Base-by-base conservation (phyloP, 2,329 filamentous ascomycete species). In the Teratosphaeria epicoccoides region DNA sequence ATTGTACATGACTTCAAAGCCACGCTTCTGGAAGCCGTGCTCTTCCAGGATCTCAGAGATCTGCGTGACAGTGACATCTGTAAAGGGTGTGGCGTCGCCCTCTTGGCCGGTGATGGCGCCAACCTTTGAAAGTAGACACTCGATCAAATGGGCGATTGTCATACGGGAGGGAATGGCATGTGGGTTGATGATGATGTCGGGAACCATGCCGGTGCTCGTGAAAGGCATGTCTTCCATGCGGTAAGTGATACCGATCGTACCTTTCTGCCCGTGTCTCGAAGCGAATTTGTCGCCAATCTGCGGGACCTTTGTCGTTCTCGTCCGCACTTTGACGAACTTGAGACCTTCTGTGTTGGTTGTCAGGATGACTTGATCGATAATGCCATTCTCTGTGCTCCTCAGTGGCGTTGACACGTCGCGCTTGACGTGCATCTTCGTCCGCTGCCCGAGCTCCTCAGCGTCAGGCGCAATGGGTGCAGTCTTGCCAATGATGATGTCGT, bases 91-190 rank as follows among this genome's bases (percentile, higher is more conserved):
- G 1, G 93, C 93, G 65, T 98, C 94, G 63, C 93, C 94, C 73
- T 98, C 93, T 71, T 89, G 87, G 43, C 93, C 94, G 70, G 90
- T 87, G 22, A 98, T 78, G 2, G 93, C 87, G 1, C 89, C 88
- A 29, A 98, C 93, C 70, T 98, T 98, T 69, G 88, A 95, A 52
- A 98, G 80, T 61, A 97, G 80, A 79, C 93, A 98, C 76, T 98
- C 93, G 68, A 98, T 95, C 81, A 98, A 90, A 78, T 98, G 93
- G 63, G 93, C 93, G 83, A 98, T 98, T 2, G 94, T 98, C 93
- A 98, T 98, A 81, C 93, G 93, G 51, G 93, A 98, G 0, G 93
- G 93, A 80, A 98, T 98, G 67, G 93, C 94, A 78, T 98, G 93
- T 1, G 93, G 93, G 71, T 98, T 98, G 77, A 98, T 97, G 71